These are phyloP conservation scores for Tardiomyces depauwii DNA, from an alignment of 1,139 yeast genomes.

Conservation along the genomic window DNA sequence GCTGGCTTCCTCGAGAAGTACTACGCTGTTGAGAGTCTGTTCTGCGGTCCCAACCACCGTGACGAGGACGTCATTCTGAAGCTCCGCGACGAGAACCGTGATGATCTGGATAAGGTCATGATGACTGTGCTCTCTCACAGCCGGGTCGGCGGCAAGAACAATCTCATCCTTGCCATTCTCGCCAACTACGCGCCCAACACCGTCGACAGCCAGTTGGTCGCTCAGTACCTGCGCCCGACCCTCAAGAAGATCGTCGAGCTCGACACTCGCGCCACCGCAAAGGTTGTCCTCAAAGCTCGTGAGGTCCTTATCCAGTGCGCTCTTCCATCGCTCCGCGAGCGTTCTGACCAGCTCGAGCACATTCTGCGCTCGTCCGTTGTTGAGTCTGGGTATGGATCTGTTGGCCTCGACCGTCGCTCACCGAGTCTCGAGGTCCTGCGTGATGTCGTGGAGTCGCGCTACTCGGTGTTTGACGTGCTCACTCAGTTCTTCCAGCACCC, in stretches of 20 bases:
- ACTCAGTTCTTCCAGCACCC: constrained; percentile 76
- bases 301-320: constrained; percentile 95
- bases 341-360: constrained; percentile 95
- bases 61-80: constrained; percentile 69
- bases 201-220: constrained; percentile 46
- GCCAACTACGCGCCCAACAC: constrained; percentile 54
- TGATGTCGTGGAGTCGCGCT: constrained; percentile 92
- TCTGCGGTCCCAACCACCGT: constrained; percentile 62
- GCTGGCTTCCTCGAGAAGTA: constrained; percentile 61
- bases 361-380: constrained; percentile 87
- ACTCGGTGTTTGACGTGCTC: constrained; percentile 90
- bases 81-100: constrained; percentile 79
- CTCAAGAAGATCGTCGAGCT: constrained; percentile 74
- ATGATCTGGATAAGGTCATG: constrained; percentile 64
- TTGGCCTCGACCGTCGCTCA: constrained; percentile 49
- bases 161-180: constrained; percentile 74
- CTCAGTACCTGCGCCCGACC: constrained; percentile 56
- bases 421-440: constrained; percentile 74
- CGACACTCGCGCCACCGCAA: constrained; percentile 82
- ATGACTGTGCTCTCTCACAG: constrained; percentile 75
- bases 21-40: constrained; percentile 63
- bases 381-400: constrained; percentile 80
- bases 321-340: constrained; percentile 87
- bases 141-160: constrained; percentile 87
- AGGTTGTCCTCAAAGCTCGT: constrained; percentile 92